A percentile compares a stretch with the other conserved stretches of the same genome.
Evolutionary conservation across 148 eudicot genomes (phyloP).

Genomic region (Pouteria glomerata): DNA sequence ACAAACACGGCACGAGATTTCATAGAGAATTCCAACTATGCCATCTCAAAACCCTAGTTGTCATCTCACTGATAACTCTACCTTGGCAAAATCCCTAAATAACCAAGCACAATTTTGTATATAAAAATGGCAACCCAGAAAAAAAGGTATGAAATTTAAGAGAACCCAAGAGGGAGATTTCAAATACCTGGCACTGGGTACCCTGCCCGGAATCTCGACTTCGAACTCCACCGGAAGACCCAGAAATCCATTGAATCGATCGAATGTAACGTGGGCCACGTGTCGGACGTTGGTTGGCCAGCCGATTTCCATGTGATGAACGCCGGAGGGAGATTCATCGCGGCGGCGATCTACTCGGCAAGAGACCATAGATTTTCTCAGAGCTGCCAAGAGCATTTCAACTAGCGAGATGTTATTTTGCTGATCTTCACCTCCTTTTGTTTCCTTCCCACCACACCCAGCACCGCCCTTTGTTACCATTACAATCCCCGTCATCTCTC

Average conservation of each 20-base stretch:
- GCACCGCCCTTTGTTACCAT: constrained; percentile 40
- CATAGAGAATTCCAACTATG: too few relatives aligned
- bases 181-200: constrained; percentile 82
- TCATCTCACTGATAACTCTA: too few relatives aligned
- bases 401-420: constrained; percentile 37
- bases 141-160: too few relatives aligned
- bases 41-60: too few relatives aligned
- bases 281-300: constrained; percentile 95
- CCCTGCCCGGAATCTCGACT: constrained; percentile 63
- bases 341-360: constrained; percentile 36
- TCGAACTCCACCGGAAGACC: constrained; percentile 81
- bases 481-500: constrained; percentile 35
- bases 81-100: too few relatives aligned
- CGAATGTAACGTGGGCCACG: constrained; percentile 86
- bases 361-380: constrained; percentile 50
- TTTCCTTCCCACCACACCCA: constrained; percentile 24
- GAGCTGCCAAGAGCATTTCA: constrained; percentile 38
- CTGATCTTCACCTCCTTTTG: constrained; percentile 11
- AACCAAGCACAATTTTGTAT: too few relatives aligned
- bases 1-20: background rate
- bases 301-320: constrained; percentile 81
- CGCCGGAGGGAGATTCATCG: constrained; percentile 36
- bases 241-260: constrained; percentile 74
- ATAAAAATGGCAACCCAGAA: too few relatives aligned
- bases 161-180: background rate